Evolutionary conservation across 305 asterid genomes (phyloP).

Genomic region (Fraxinus greggii): DNA sequence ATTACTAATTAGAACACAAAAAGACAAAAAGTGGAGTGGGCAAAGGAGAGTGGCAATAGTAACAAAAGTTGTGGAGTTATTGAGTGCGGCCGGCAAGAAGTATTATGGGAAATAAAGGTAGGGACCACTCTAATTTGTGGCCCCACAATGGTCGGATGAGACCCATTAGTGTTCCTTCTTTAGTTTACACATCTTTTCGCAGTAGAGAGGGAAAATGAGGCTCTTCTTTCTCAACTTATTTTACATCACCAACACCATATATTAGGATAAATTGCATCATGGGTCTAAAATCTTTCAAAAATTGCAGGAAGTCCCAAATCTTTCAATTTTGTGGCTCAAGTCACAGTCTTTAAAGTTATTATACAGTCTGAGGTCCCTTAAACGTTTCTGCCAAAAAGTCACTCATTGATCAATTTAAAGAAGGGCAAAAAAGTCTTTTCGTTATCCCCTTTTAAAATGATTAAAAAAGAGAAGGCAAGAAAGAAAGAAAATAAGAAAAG

Average conservation of each 20-base stretch:
- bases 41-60: background rate
- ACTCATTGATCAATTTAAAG: background rate
- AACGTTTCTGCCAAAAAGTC: background rate
- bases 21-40: background rate
- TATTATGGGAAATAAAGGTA: background rate
- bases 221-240: background rate
- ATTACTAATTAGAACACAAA: background rate
- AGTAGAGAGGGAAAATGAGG: background rate
- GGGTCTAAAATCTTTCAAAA: background rate
- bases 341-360: background rate
- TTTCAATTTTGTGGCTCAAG: background rate
- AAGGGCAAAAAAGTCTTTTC: background rate
- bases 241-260: background rate
- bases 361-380: background rate
- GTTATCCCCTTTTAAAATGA: background rate
- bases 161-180: background rate
- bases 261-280: background rate
- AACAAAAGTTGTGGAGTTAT: background rate
- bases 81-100: background rate
- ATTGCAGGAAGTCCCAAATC: background rate
- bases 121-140: background rate
- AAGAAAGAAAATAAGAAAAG: too few relatives aligned
- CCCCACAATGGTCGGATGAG: background rate
- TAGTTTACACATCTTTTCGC: constrained; percentile 2
- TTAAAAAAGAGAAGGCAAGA: too few relatives aligned